phyloP scores from a whole-genome alignment of 2,329 filamentous ascomycete species.

The Aspergillus fructus region DNA sequence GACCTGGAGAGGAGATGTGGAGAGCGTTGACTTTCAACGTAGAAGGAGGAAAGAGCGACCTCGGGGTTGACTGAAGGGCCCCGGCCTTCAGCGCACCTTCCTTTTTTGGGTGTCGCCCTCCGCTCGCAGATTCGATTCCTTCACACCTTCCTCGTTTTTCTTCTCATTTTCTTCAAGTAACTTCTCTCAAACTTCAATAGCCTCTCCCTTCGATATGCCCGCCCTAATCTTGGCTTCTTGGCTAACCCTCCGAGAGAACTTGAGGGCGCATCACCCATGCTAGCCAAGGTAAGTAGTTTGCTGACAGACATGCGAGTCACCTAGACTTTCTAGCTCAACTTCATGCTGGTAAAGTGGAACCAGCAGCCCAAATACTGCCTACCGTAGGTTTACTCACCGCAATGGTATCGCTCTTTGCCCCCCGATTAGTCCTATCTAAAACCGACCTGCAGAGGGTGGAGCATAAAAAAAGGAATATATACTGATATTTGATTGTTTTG shows the following conservation, averaged over 20 bases:
- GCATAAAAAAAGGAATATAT: not conserved
- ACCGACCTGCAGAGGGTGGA: not conserved
- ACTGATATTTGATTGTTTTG: not conserved
- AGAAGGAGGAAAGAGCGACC: not conserved
- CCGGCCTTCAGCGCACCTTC: not conserved
- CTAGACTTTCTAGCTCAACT: not conserved
- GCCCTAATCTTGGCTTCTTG: not conserved
- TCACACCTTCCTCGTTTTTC: not conserved
- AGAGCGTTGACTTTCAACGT: not conserved
- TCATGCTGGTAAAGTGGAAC: not conserved
- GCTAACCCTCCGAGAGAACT: not conserved
- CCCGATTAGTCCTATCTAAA: not conserved
- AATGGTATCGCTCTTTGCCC: not conserved
- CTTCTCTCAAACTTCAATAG: not conserved
- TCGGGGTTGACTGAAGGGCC: not conserved
- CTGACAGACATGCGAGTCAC: slow-evolving; percentile 1
- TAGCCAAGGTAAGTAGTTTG: not conserved
- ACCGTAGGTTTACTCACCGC: not conserved
- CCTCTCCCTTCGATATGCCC: not conserved
- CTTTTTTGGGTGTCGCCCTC: not conserved
- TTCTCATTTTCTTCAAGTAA: not conserved
- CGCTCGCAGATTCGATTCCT: not conserved
- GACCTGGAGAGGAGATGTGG: not conserved
- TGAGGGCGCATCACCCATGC: not conserved
- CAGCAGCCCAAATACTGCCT: not conserved